Evolutionary conservation across 2,329 filamentous ascomycete species (phyloP).

Genomic region (Clarireedia sp.): DNA sequence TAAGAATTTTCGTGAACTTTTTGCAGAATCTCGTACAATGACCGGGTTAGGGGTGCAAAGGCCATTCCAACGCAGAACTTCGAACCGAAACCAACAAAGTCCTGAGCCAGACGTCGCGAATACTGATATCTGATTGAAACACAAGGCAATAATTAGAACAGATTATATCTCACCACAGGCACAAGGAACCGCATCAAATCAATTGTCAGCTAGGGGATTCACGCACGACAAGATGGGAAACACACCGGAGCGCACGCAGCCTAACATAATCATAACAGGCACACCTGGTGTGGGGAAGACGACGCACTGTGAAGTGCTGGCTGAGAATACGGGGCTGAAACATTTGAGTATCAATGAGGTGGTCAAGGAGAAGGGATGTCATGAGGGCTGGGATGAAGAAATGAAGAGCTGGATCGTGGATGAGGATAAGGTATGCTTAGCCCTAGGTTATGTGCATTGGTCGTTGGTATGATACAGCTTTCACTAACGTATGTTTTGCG

Average conservation of each 20-base stretch:
- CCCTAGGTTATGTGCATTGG: neutral
- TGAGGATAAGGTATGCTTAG: conserved; percentile 71
- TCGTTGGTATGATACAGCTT: neutral
- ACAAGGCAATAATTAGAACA: too few species aligned
- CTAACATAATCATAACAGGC: conserved; percentile 92
- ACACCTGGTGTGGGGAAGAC: conserved; percentile 96
- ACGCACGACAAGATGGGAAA: neutral
- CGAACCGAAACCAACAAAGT: too few species aligned
- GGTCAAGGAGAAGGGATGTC: conserved; percentile 80
- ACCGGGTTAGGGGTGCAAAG: neutral
- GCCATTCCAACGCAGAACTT: neutral
- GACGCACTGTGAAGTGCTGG: conserved; percentile 77
- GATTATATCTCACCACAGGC: neutral
- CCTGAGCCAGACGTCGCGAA: too few species aligned
- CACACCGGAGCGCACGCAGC: conserved; percentile 31
- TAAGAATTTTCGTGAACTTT: conserved; percentile 7
- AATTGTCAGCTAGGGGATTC: too few species aligned
- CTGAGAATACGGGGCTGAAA: conserved; percentile 65
- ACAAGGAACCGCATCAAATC: neutral
- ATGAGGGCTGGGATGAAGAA: conserved; percentile 82
- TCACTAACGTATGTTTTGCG: neutral
- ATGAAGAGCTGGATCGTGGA: conserved; percentile 87
- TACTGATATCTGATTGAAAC: too few species aligned
- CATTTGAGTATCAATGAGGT: conserved; percentile 86
- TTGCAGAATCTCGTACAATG: neutral